phyloP scores from a whole-genome alignment of 2,329 filamentous ascomycete species.

The Colletotrichum sp. region DNA sequence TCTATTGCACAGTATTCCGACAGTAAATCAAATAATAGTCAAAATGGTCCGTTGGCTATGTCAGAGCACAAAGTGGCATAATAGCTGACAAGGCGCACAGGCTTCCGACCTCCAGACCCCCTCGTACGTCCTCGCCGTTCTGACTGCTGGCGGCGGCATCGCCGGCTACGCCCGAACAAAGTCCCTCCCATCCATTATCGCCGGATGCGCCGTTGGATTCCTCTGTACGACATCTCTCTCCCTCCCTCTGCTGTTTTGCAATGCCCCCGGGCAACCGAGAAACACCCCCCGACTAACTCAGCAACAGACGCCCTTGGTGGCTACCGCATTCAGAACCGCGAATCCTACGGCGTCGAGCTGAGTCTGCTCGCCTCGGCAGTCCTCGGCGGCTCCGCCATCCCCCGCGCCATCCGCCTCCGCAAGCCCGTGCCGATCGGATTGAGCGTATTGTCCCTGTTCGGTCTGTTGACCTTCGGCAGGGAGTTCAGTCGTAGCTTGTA shows the following conservation, averaged over 20 bases:
- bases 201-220: conserved; percentile 81
- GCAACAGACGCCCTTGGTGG: conserved; percentile 75
- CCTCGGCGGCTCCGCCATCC: conserved; percentile 83
- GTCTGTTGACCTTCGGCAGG: conserved; percentile 79
- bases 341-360: conserved; percentile 85
- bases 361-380: conserved; percentile 88
- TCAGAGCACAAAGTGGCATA: neutral
- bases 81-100: conserved; percentile 22
- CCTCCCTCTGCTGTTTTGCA: neutral
- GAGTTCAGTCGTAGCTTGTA: conserved; percentile 58
- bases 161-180: conserved; percentile 86
- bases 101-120: conserved; percentile 56
- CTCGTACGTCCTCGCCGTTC: conserved; percentile 77
- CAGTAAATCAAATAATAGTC: neutral
- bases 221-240: conserved; percentile 53
- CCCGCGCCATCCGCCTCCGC: conserved; percentile 79
- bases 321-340: conserved; percentile 75
- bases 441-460: conserved; percentile 79
- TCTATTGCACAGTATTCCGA: neutral
- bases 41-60: conserved; percentile 1
- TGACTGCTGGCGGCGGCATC: conserved; percentile 87
- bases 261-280: neutral
- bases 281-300: neutral
- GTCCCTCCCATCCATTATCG: conserved; percentile 85
- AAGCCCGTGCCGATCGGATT: conserved; percentile 87